A percentile compares a stretch with the other conserved stretches of the same genome.
These are phyloP conservation scores for Rutidosis leptorrhynchoides DNA, from an alignment of 129 eudicot genomes.

Conservation along the genomic window DNA sequence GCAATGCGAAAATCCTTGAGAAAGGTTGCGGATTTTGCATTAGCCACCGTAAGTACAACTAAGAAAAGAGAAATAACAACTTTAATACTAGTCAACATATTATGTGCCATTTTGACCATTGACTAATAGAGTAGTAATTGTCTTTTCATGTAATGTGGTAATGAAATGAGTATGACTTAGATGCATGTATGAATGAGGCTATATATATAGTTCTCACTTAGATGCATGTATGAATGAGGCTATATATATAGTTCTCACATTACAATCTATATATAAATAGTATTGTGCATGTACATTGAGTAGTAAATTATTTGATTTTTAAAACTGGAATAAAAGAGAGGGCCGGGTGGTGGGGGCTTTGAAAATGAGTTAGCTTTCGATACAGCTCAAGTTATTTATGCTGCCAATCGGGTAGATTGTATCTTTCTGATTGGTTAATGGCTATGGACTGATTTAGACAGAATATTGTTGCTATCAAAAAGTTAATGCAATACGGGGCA, in stretches of 20 bases:
- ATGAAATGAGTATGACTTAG: background rate
- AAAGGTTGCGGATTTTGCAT: slow-evolving; percentile 60
- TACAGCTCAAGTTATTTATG: slow-evolving; percentile 68
- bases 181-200: background rate
- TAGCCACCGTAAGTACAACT: slow-evolving; percentile 3
- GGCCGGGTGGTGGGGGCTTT: slow-evolving; percentile 1
- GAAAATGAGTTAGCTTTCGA: slow-evolving; percentile 35
- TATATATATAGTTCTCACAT: background rate
- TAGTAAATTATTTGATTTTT: too few species aligned
- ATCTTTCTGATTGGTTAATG: slow-evolving; percentile 11
- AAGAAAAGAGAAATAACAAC: slow-evolving; percentile 12
- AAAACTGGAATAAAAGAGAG: background rate
- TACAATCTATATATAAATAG: background rate
- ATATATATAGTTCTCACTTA: background rate
- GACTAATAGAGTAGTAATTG: background rate
- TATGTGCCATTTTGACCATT: slow-evolving; percentile 23
- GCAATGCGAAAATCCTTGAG: slow-evolving; percentile 62
- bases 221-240: background rate
- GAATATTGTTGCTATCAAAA: slow-evolving; percentile 10
- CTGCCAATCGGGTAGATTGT: slow-evolving; percentile 36
- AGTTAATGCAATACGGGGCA: background rate
- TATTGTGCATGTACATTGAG: too few species aligned
- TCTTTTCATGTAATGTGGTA: background rate
- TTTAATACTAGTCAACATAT: background rate
- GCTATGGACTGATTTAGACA: slow-evolving; percentile 10